These are phyloP conservation scores for Fusarium sp. DNA, from an alignment of 2,329 filamentous ascomycete genomes.

Conservation along the genomic window DNA sequence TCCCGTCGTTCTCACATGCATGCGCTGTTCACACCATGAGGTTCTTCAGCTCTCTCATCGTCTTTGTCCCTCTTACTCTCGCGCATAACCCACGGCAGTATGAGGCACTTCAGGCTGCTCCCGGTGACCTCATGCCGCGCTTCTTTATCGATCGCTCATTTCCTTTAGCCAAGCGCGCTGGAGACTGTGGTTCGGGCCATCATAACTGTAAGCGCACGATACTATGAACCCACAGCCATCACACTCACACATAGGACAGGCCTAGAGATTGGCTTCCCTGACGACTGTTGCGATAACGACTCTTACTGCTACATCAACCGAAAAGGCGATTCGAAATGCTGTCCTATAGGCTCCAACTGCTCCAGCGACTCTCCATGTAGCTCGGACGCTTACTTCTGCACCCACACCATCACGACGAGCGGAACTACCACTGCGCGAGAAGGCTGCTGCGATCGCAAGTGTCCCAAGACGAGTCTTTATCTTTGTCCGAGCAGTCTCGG, in stretches of 20 bases:
- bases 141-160: conserved; percentile 46
- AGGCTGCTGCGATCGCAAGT: conserved; percentile 56
- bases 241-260: conserved; percentile 46
- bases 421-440: conserved; percentile 42
- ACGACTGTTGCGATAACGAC: conserved; percentile 56
- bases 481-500: conserved; percentile 58
- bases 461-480: conserved; percentile 56
- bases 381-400: conserved; percentile 50
- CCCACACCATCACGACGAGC: conserved; percentile 42
- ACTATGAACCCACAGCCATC: not conserved
- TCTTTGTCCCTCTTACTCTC: conserved; percentile 19
- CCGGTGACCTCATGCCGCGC: conserved; percentile 46
- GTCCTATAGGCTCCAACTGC: conserved; percentile 57
- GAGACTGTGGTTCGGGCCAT: conserved; percentile 41
- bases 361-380: conserved; percentile 50
- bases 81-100: conserved; percentile 35
- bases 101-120: conserved; percentile 34
- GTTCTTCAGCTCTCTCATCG: conserved; percentile 9
- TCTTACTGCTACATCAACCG: conserved; percentile 59
- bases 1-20: not conserved
- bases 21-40: conserved; percentile 33
- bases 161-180: conserved; percentile 45
- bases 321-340: conserved; percentile 52
- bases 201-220: conserved; percentile 48
- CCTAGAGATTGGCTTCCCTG: conserved; percentile 53